Conservation (phyloP, 2,329 filamentous ascomycete genomes). For the Zopfia rhizophila region DNA sequence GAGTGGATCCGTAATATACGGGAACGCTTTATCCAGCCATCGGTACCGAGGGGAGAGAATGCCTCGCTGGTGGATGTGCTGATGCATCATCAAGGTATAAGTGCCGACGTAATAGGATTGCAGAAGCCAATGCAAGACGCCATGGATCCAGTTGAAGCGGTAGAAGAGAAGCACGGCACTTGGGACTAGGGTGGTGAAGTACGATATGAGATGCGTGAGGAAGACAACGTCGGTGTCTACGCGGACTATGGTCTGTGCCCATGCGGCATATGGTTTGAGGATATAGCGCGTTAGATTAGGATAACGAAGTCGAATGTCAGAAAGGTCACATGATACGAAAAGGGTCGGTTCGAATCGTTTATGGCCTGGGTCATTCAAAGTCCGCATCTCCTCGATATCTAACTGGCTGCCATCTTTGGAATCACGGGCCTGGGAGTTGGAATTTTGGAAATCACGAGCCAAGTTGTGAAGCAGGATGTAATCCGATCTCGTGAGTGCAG, state of each 20-base stretch:
- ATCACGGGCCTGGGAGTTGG: no score
- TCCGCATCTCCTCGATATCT: not conserved
- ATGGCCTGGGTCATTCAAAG: not conserved
- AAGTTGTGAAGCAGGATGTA: not conserved
- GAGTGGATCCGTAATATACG: slow-evolving; percentile 78
- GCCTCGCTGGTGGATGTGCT: slow-evolving; percentile 83
- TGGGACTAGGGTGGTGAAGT: slow-evolving; percentile 75
- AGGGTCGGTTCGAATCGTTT: slow-evolving; percentile 65
- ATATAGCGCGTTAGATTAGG: slow-evolving; percentile 57
- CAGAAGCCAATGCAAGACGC: slow-evolving; percentile 71
- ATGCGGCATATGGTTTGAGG: slow-evolving; percentile 68
- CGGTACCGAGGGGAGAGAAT: slow-evolving; percentile 67
- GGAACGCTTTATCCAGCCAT: slow-evolving; percentile 72
- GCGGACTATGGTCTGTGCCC: slow-evolving; percentile 68
- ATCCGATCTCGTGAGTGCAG: not conserved
- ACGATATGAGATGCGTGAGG: slow-evolving; percentile 78
- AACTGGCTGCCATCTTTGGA: not conserved
- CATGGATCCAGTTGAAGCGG: slow-evolving; percentile 75
- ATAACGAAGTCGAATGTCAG: slow-evolving; percentile 56
- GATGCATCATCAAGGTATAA: slow-evolving; percentile 85
- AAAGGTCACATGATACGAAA: slow-evolving; percentile 63
- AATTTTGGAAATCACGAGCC: not conserved
- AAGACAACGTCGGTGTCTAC: slow-evolving; percentile 79
- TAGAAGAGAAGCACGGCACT: slow-evolving; percentile 73
- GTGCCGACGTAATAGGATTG: slow-evolving; percentile 75